phyloP scores from a whole-genome alignment of 768 basidiomycete species.

The Boletus rex-veris region DNA sequence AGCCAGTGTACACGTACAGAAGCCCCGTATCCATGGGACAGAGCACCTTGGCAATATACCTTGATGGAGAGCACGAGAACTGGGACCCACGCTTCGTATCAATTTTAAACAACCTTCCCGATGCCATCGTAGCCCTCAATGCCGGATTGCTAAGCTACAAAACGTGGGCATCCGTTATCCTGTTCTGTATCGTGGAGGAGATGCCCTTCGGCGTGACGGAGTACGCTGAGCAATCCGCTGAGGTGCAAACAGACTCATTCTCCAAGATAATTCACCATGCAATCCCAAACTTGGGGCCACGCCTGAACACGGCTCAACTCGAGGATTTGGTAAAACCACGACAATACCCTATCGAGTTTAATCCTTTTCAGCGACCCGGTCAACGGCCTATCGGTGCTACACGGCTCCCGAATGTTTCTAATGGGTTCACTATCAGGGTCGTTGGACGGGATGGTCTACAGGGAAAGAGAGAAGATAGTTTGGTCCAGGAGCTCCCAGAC shows the following conservation, averaged over 20 bases:
- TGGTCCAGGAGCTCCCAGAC: background rate
- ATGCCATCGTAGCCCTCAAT: constrained; percentile 42
- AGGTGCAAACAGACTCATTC: constrained; percentile 29
- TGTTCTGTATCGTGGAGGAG: constrained; percentile 28
- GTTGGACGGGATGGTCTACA: constrained; percentile 18
- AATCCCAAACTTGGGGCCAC: constrained; percentile 24
- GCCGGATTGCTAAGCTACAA: constrained; percentile 38
- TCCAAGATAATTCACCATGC: constrained; percentile 28
- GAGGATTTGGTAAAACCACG: constrained; percentile 25
- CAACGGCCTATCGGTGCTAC: constrained; percentile 26
- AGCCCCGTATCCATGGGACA: constrained; percentile 37
- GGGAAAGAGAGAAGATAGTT: background rate
- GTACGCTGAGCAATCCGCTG: constrained; percentile 36
- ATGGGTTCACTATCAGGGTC: constrained; percentile 31
- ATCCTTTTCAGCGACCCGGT: constrained; percentile 34
- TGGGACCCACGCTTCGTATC: constrained; percentile 26
- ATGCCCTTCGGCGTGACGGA: constrained; percentile 35
- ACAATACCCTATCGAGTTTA: constrained; percentile 29
- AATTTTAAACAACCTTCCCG: constrained; percentile 26
- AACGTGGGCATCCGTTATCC: constrained; percentile 37
- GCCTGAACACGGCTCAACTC: constrained; percentile 19
- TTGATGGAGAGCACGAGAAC: constrained; percentile 28
- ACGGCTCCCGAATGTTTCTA: constrained; percentile 30
- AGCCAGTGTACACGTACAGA: constrained; percentile 35
- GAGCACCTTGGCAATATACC: constrained; percentile 38